Base-by-base conservation (phyloP, 768 basidiomycete genomes). In the Rickenella mellea region DNA sequence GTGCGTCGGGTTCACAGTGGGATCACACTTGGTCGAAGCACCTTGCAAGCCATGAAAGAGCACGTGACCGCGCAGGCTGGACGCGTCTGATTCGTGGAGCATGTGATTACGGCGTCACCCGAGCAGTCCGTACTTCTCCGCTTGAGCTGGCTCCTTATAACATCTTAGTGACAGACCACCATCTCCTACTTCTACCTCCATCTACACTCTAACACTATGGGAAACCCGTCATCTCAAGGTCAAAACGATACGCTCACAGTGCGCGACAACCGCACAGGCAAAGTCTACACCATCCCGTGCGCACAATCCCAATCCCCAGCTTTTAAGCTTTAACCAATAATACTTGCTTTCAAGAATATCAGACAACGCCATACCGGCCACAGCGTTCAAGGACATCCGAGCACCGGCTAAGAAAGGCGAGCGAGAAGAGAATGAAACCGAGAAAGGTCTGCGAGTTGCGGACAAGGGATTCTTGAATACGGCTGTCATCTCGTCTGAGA, bases 391-490 rank as follows among this genome's bases (percentile, higher is more conserved):
- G 66, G 61, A 60, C 26, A 78, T 92, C 51, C 70, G 70, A 27
- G 81, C 87, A 0, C 65, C 76, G 1, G 51, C 61, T 26, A 69
- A 68, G 27, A 58, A 69, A 22, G 74, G 72, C 1, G 84, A 87
- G 57, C 69, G 81, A 25, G 74, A 76, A 45, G 87, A 91, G 70
- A 81, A 89, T 59, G 85, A 89, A 64, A 81, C 84, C 0, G 73
- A 81, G 60, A 84, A 80, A 46, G 89, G 89, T 0, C 64, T 92
- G 17, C 76, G 87, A 25, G 77, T 91, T 14, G 64, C 75, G 20
- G 87, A 90, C 64, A 78, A 75, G 60, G 87, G 84, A 11, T 91
- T 85, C 60, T 56, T 88, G 58, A 88, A 89, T 48, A 89, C 86
- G 5, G 84, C 85, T 35, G 83, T 88, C 40, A 72, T 88, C 44